A percentile compares a stretch with the other conserved stretches of the same genome.
Evolutionary conservation across 306 rosid genomes (phyloP).

Genomic region (Aeschynomene evenia): DNA sequence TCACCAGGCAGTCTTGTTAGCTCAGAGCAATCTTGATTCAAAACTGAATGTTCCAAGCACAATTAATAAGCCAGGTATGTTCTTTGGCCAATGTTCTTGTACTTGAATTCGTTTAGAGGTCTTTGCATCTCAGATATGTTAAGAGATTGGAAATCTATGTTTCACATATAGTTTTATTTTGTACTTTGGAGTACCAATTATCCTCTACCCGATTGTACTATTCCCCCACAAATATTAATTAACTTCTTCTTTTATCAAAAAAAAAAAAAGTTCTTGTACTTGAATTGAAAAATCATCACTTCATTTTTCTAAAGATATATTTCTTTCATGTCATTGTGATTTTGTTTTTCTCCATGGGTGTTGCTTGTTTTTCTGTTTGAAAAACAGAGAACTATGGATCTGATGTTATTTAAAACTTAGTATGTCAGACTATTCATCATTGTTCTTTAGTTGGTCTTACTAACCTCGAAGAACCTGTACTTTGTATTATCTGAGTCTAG

Average conservation of each 20-base stretch:
- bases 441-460: neutral
- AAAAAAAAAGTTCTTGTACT: neutral
- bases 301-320: neutral
- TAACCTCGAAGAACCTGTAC: neutral
- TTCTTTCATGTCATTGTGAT: neutral
- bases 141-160: too few relatives aligned
- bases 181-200: too few relatives aligned
- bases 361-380: neutral
- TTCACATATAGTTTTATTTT: too few relatives aligned
- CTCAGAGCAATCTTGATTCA: conserved; percentile 68
- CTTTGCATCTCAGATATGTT: too few relatives aligned
- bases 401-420: neutral
- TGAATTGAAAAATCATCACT: neutral
- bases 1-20: conserved; percentile 71
- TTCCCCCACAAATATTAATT: too few relatives aligned
- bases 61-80: conserved; percentile 67
- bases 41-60: conserved; percentile 48
- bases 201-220: too few relatives aligned
- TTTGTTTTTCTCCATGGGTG: neutral
- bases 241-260: too few relatives aligned
- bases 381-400: neutral
- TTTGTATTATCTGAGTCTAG: neutral
- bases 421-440: neutral
- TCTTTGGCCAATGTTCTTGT: conserved; percentile 4
- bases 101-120: too few relatives aligned